Evolutionary conservation across 2,329 filamentous ascomycete genomes (phyloP).

Genomic region (Neofusicoccum laricinum): DNA sequence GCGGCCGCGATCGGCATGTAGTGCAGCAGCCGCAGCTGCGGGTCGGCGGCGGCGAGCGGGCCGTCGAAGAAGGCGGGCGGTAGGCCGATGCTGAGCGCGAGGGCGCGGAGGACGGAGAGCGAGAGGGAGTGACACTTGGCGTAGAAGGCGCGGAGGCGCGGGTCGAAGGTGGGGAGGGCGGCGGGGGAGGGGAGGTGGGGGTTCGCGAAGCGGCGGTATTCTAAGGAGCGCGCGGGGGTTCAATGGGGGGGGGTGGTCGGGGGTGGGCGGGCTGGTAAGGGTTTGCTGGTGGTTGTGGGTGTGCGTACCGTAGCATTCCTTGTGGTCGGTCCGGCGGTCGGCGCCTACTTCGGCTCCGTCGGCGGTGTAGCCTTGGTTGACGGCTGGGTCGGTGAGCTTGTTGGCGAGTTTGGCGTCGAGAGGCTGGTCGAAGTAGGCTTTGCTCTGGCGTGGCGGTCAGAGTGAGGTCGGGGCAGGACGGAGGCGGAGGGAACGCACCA

Average conservation of each 20-base stretch:
- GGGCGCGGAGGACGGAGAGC: constrained; percentile 75
- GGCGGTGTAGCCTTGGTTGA: constrained; percentile 48
- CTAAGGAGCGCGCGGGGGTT: constrained; percentile 24
- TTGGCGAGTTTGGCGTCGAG: constrained; percentile 37
- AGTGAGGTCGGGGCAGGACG: neutral
- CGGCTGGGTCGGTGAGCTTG: constrained; percentile 41
- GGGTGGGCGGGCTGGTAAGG: neutral
- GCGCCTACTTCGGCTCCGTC: constrained; percentile 43
- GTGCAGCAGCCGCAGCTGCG: constrained; percentile 66
- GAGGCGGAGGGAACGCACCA: neutral
- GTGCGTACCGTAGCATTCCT: constrained; percentile 49
- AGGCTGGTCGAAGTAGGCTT: constrained; percentile 37
- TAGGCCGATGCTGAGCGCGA: constrained; percentile 76
- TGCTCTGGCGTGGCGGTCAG: constrained; percentile 22
- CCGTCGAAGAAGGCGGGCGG: constrained; percentile 70
- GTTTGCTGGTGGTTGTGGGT: neutral
- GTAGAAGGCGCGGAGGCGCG: constrained; percentile 75
- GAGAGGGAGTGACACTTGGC: constrained; percentile 70
- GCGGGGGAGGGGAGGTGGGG: constrained; percentile 63
- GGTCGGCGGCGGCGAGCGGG: constrained; percentile 59
- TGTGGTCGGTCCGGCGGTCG: constrained; percentile 41
- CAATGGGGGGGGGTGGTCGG: neutral
- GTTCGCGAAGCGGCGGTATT: constrained; percentile 60
- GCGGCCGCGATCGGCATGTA: constrained; percentile 67
- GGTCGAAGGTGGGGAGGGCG: constrained; percentile 52